A percentile compares a stretch with the other conserved stretches of the same genome.
Conservation (phyloP, 2,329 filamentous ascomycete species). For the Gnomoniopsis sp. region DNA sequence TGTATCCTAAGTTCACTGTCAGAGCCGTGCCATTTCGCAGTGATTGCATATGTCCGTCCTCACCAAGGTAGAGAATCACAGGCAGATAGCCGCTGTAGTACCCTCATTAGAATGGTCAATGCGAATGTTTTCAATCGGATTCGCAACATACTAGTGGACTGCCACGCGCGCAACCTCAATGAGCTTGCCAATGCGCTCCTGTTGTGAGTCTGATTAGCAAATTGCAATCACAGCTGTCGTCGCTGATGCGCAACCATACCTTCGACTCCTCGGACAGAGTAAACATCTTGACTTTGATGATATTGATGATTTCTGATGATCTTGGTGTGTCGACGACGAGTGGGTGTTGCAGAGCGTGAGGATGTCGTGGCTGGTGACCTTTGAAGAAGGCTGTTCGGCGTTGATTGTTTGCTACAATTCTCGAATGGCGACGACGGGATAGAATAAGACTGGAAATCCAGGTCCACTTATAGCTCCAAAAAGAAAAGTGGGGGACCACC, state of each 20-base stretch:
- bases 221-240: neutral
- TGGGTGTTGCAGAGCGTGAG: neutral
- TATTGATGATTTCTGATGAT: neutral
- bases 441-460: too few relatives aligned
- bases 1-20: slow-evolving; percentile 64
- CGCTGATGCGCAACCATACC: slow-evolving; percentile 46
- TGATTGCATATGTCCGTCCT: slow-evolving; percentile 6
- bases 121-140: neutral
- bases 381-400: neutral
- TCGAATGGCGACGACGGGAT: slow-evolving; percentile 5
- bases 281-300: slow-evolving; percentile 45
- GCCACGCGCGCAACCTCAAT: slow-evolving; percentile 92
- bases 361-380: slow-evolving; percentile 2
- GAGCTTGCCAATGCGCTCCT: slow-evolving; percentile 98
- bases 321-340: neutral
- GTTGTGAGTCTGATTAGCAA: slow-evolving; percentile 15
- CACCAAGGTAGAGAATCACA: slow-evolving; percentile 92
- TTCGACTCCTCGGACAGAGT: slow-evolving; percentile 94
- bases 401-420: slow-evolving; percentile 9
- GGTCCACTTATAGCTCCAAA: too few relatives aligned
- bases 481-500: neutral
- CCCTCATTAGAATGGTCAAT: slow-evolving; percentile 31
- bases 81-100: slow-evolving; percentile 81
- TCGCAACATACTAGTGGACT: slow-evolving; percentile 81
- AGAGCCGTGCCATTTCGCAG: slow-evolving; percentile 12